These are phyloP conservation scores for Microbotryomycetes sp. DNA, from an alignment of 1,284 basidiomycete genomes.

Conservation along the genomic window DNA sequence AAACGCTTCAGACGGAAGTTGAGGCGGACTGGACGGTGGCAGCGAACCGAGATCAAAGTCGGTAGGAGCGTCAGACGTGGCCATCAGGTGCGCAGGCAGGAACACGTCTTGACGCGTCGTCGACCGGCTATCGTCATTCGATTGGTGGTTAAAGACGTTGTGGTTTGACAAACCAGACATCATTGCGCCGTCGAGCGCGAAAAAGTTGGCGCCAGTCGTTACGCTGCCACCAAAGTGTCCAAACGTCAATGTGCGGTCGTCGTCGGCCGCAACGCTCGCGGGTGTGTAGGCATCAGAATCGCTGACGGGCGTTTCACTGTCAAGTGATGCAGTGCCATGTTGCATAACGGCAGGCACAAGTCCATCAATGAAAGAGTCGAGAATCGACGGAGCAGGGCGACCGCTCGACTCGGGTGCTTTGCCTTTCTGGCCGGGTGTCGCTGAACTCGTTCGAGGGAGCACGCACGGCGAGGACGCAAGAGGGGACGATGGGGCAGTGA, in stretches of 20 bases:
- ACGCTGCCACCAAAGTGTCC: neutral
- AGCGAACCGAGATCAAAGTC: conserved; percentile 25
- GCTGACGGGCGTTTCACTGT: conserved; percentile 11
- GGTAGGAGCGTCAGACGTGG: conserved; percentile 12
- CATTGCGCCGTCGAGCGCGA: neutral
- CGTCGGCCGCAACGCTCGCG: neutral
- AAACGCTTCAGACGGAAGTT: conserved; percentile 24
- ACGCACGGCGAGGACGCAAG: conserved; percentile 27
- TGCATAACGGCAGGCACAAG: conserved; percentile 16
- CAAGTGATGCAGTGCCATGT: neutral
- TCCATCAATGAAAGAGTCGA: conserved; percentile 24
- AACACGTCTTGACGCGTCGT: conserved; percentile 5
- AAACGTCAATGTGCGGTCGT: neutral
- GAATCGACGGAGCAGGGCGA: conserved; percentile 22
- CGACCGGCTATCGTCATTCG: neutral
- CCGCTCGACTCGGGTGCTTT: conserved; percentile 25
- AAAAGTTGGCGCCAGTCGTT: conserved; percentile 8
- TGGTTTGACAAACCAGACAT: neutral
- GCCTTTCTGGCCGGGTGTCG: conserved; percentile 27
- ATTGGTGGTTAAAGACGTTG: neutral
- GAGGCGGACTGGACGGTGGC: conserved; percentile 28
- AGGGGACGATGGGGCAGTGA: conserved; percentile 29
- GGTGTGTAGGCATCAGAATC: conserved; percentile 29
- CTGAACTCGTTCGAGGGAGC: conserved; percentile 27
- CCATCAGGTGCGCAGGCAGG: conserved; percentile 16